Conservation (phyloP, 139 green algal species). For the Coelastrella sp. region DNA sequence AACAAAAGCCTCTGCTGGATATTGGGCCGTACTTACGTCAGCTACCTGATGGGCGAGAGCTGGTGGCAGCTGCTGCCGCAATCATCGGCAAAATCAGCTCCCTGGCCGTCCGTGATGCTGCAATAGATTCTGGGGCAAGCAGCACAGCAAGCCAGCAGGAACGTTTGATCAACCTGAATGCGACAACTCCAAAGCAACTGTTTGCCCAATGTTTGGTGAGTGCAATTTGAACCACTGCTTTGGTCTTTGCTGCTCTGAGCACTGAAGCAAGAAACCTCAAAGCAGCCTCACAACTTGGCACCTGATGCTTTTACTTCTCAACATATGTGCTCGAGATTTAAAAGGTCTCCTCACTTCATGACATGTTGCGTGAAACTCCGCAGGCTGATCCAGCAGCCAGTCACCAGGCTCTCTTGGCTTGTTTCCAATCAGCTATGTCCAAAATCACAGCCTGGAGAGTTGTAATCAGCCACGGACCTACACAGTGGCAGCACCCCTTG, state of each 20-base stretch:
- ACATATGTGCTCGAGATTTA: too few species aligned
- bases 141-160: neutral
- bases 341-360: too few species aligned
- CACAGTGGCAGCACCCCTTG: too few species aligned
- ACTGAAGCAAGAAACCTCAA: neutral
- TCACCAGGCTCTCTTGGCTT: constrained; percentile 21
- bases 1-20: too few species aligned
- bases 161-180: too few species aligned
- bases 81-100: too few species aligned
- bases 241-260: neutral
- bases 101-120: too few species aligned
- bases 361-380: neutral
- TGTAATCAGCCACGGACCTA: neutral
- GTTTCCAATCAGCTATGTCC: constrained; percentile 19
- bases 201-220: neutral
- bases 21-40: too few species aligned
- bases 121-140: neutral
- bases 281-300: too few species aligned
- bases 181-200: constrained; percentile 5
- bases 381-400: constrained; percentile 6
- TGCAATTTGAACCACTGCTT: neutral
- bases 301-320: too few species aligned
- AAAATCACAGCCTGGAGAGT: constrained; percentile 21
- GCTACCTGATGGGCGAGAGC: too few species aligned
- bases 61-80: too few species aligned